phyloP scores from a whole-genome alignment of 805 yeast species.

The Metschnikowia colocasiae region DNA sequence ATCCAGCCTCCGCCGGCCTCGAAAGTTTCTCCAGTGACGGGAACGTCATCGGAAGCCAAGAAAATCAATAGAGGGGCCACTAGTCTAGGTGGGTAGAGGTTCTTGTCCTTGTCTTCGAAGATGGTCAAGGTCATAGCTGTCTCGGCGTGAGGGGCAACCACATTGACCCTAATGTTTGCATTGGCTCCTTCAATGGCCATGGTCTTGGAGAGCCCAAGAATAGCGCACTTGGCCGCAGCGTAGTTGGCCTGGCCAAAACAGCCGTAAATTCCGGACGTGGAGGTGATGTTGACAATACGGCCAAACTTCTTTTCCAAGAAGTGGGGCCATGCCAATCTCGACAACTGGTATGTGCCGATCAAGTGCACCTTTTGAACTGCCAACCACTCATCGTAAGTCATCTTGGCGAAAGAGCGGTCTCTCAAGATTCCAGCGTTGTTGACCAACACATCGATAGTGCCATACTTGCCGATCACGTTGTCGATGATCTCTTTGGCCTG shows the following conservation, averaged over 20 bases:
- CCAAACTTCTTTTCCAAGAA: slow-evolving; percentile 78
- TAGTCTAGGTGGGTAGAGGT: slow-evolving; percentile 78
- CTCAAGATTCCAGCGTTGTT: slow-evolving; percentile 95
- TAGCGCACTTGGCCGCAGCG: slow-evolving; percentile 88
- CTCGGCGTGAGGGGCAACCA: slow-evolving; percentile 96
- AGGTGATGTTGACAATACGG: slow-evolving; percentile 80
- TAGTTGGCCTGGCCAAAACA: slow-evolving; percentile 97
- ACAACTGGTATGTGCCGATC: slow-evolving; percentile 72
- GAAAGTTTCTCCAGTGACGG: slow-evolving; percentile 72
- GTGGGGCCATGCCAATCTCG: slow-evolving; percentile 91
- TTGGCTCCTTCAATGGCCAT: slow-evolving; percentile 89
- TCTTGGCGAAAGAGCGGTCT: slow-evolving; percentile 81
- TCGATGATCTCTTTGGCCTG: slow-evolving; percentile 73
- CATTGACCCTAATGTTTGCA: slow-evolving; percentile 68
- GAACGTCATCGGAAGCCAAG: slow-evolving; percentile 70
- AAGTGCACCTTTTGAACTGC: slow-evolving; percentile 78
- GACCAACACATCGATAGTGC: slow-evolving; percentile 78
- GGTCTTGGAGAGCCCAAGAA: slow-evolving; percentile 80
- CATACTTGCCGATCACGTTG: slow-evolving; percentile 72
- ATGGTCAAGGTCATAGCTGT: slow-evolving; percentile 94
- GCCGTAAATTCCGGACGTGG: slow-evolving; percentile 96
- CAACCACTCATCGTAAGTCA: slow-evolving; percentile 82
- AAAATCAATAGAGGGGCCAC: slow-evolving; percentile 88
- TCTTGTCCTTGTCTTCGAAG: slow-evolving; percentile 73
- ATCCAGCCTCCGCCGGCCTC: slow-evolving; percentile 98